A percentile compares a stretch with the other conserved stretches of the same genome.
These are phyloP conservation scores for Pittosporum tobira DNA, from an alignment of 129 eudicot species.

Conservation along the genomic window DNA sequence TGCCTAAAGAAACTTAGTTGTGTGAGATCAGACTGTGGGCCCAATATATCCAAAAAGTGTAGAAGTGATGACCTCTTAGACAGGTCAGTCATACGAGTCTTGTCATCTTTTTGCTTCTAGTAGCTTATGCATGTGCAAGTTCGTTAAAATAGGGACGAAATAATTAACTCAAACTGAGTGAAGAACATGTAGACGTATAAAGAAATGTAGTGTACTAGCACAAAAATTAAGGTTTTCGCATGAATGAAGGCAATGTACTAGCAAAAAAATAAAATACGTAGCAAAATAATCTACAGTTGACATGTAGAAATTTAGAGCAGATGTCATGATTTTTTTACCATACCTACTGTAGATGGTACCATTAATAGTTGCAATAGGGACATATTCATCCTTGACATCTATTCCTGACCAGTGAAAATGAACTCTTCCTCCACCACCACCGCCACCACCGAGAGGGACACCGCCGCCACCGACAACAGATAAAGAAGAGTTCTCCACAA, in stretches of 20 bases:
- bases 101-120: too few species aligned
- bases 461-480: constrained; percentile 75
- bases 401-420: constrained; percentile 90
- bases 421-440: constrained; percentile 88
- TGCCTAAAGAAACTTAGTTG: background rate
- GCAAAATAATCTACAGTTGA: background rate
- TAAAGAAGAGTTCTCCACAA: constrained; percentile 49
- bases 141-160: too few species aligned
- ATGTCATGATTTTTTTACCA: background rate
- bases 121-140: too few species aligned
- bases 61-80: too few species aligned
- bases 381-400: constrained; percentile 53
- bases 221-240: too few species aligned
- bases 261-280: too few species aligned
- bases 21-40: background rate
- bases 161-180: too few species aligned
- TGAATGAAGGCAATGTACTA: background rate
- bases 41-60: background rate
- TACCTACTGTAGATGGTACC: constrained; percentile 59
- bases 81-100: too few species aligned
- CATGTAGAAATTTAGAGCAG: background rate
- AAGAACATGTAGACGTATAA: too few species aligned
- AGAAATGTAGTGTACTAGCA: too few species aligned
- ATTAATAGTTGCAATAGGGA: constrained; percentile 62
- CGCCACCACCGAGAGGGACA: constrained; percentile 74